A percentile compares a stretch with the other conserved stretches of the same genome.
These are phyloP conservation scores for Macrolepiota dolichaula DNA, from an alignment of 768 basidiomycete genomes.

Conservation along the genomic window DNA sequence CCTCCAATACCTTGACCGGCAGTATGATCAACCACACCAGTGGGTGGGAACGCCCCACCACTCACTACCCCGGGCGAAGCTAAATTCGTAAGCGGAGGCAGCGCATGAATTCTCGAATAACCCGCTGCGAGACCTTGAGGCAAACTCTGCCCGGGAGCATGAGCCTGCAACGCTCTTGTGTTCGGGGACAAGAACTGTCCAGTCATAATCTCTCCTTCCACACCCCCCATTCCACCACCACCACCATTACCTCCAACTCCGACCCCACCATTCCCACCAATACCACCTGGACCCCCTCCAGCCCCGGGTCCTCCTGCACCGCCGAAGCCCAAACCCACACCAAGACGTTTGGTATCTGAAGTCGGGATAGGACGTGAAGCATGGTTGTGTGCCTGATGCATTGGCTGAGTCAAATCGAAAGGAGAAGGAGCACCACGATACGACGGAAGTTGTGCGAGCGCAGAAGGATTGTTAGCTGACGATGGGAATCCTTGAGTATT, in stretches of 20 bases:
- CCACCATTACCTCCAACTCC: background rate
- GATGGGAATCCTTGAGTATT: conserved; percentile 22
- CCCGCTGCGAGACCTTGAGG: conserved; percentile 93
- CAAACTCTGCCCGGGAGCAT: conserved; percentile 87
- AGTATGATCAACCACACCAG: background rate
- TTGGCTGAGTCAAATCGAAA: conserved; percentile 42
- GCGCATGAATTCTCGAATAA: conserved; percentile 84
- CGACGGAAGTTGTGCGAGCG: conserved; percentile 30
- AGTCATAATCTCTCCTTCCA: conserved; percentile 17
- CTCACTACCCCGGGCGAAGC: conserved; percentile 28
- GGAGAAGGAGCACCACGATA: conserved; percentile 41
- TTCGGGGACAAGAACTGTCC: conserved; percentile 56
- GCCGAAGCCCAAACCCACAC: background rate
- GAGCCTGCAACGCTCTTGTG: conserved; percentile 76
- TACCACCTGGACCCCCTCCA: conserved; percentile 48
- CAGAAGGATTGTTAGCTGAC: conserved; percentile 30
- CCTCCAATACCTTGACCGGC: background rate
- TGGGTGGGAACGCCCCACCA: conserved; percentile 12
- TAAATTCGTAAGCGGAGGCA: conserved; percentile 38
- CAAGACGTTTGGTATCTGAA: conserved; percentile 2
- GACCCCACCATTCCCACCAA: background rate
- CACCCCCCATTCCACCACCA: background rate
- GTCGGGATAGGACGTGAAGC: conserved; percentile 27
- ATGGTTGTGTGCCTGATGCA: conserved; percentile 26
- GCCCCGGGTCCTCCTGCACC: conserved; percentile 41